Evolutionary conservation across 1,284 basidiomycete species (phyloP).

Genomic region (Ustilago lituana): DNA sequence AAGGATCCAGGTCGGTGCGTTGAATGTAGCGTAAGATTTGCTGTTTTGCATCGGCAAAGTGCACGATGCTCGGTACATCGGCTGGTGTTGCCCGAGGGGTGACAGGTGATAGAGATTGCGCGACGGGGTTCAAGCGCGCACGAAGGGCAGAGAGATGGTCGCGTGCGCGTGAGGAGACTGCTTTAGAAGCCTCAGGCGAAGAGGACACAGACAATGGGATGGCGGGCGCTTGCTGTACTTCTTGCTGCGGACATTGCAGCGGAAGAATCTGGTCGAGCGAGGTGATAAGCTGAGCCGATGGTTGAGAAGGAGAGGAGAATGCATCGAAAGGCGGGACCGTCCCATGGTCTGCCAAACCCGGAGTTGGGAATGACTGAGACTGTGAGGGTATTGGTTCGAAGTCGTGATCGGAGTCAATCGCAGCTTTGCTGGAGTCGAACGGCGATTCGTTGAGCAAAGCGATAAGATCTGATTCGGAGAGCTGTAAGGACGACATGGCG

Average conservation of each 20-base stretch:
- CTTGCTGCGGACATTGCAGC: not conserved
- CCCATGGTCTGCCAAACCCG: no score
- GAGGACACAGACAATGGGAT: not conserved
- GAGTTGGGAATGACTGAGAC: no score
- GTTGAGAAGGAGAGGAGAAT: no score
- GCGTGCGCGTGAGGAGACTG: not conserved
- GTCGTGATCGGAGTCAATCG: constrained; percentile 6
- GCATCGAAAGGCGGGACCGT: no score
- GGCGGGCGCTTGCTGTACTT: not conserved
- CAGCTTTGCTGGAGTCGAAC: constrained; percentile 17
- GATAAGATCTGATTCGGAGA: constrained; percentile 14
- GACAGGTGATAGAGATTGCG: not conserved
- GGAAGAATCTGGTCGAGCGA: constrained; percentile 5
- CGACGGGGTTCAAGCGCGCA: constrained; percentile 2
- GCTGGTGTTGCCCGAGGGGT: not conserved
- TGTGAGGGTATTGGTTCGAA: not conserved
- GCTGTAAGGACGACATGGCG: not conserved
- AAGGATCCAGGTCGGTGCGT: not conserved
- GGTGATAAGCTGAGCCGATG: constrained; percentile 1
- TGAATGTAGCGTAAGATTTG: not conserved
- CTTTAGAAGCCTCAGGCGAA: not conserved
- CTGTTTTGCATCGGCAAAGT: not conserved
- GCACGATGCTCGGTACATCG: not conserved
- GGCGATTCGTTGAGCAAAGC: constrained; percentile 14
- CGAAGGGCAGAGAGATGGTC: constrained; percentile 9